Evolutionary conservation across 441 rosid species (phyloP).

Genomic region (Manihot esculenta): DNA sequence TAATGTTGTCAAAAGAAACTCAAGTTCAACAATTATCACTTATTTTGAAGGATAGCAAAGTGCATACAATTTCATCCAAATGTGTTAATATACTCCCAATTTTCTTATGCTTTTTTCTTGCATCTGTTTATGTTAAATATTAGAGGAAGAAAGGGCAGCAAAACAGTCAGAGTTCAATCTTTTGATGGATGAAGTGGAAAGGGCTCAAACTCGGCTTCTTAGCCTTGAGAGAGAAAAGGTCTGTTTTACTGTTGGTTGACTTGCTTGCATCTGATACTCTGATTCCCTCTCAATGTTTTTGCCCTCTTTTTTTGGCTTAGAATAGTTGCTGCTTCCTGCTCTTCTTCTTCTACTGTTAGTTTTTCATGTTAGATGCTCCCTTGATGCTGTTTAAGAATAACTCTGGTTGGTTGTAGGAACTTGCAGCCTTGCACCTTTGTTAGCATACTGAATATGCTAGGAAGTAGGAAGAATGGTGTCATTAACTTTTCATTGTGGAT

Average conservation of each 20-base stretch:
- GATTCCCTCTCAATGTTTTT: constrained; percentile 6
- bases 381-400: neutral
- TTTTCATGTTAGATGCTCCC: neutral
- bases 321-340: constrained; percentile 2
- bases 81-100: neutral
- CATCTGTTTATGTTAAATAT: constrained; percentile 21
- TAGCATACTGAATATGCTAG: neutral
- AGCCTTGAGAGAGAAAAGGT: constrained; percentile 99
- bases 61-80: neutral
- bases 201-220: constrained; percentile 96
- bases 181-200: constrained; percentile 99
- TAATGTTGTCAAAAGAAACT: neutral
- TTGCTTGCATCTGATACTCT: constrained; percentile 9
- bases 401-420: neutral
- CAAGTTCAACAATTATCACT: constrained; percentile 6
- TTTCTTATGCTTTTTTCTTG: constrained; percentile 9
- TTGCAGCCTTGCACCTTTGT: neutral
- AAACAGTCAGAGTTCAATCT: constrained; percentile 95
- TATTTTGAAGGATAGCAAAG: neutral
- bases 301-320: neutral
- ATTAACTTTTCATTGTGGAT: neutral
- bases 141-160: constrained; percentile 94
- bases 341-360: constrained; percentile 4
- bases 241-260: constrained; percentile 22
- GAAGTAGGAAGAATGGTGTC: constrained; percentile 2